Evolutionary conservation across 2,329 filamentous ascomycete genomes (phyloP).

Genomic region (Calonectria leucothoes): DNA sequence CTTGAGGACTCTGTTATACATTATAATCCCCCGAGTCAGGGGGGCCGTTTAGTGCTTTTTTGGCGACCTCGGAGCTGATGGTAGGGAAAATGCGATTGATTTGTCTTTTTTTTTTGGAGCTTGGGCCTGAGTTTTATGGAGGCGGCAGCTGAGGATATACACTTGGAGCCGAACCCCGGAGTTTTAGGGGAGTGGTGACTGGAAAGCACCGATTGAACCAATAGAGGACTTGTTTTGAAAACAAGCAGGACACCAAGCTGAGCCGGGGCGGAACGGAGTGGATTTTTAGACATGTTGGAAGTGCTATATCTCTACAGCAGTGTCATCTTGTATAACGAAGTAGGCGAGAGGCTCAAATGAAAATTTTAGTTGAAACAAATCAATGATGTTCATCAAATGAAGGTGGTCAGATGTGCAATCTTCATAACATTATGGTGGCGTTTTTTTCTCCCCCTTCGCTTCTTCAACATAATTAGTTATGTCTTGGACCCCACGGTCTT

Average conservation of each 20-base stretch:
- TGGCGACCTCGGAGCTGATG: slow-evolving; percentile 35
- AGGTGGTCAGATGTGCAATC: background rate
- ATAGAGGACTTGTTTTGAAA: slow-evolving; percentile 26
- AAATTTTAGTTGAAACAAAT: slow-evolving; percentile 3
- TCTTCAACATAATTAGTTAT: background rate
- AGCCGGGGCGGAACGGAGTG: slow-evolving; percentile 5
- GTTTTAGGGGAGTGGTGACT: slow-evolving; percentile 8
- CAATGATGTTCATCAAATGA: background rate
- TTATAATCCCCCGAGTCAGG: slow-evolving; percentile 26
- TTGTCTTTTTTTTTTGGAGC: slow-evolving; percentile 42
- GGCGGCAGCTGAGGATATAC: slow-evolving; percentile 20
- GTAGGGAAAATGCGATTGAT: slow-evolving; percentile 40
- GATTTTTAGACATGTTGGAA: slow-evolving; percentile 5
- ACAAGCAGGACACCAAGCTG: slow-evolving; percentile 16
- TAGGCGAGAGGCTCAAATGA: slow-evolving; percentile 16
- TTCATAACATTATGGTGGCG: background rate
- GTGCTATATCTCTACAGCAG: slow-evolving; percentile 11
- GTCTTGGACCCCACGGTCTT: background rate
- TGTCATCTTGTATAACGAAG: slow-evolving; percentile 7
- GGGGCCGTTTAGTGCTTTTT: slow-evolving; percentile 33
- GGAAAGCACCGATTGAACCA: slow-evolving; percentile 20
- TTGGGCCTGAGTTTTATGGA: slow-evolving; percentile 27
- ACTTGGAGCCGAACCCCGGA: slow-evolving; percentile 14
- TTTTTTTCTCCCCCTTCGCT: background rate
- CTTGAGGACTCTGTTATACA: slow-evolving; percentile 28